A percentile compares a stretch with the other conserved stretches of the same genome.
Evolutionary conservation across 768 basidiomycete species (phyloP).

Genomic region (Leccinum subgranulosum): DNA sequence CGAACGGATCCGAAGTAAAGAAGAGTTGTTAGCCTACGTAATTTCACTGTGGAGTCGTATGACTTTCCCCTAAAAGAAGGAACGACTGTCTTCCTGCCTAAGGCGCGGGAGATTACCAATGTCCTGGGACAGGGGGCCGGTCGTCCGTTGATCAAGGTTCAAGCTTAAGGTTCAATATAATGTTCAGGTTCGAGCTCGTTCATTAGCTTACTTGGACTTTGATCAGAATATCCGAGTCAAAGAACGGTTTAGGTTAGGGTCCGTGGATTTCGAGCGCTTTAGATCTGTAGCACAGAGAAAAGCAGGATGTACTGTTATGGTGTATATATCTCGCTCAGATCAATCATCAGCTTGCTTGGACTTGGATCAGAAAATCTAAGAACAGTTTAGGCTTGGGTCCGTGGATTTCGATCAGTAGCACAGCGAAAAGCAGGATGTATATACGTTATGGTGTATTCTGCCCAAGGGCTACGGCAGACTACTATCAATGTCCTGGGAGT

Average conservation of each 20-base stretch:
- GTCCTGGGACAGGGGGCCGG: neutral
- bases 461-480: too few relatives aligned
- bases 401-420: too few relatives aligned
- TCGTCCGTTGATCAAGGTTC: neutral
- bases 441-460: too few relatives aligned
- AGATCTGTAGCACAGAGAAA: too few relatives aligned
- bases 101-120: neutral
- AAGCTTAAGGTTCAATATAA: neutral
- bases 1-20: neutral
- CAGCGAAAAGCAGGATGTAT: too few relatives aligned
- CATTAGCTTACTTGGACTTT: neutral
- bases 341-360: too few relatives aligned
- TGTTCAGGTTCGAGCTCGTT: neutral
- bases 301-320: too few relatives aligned
- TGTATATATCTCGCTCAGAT: too few relatives aligned
- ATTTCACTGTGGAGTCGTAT: neutral
- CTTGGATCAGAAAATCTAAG: too few relatives aligned
- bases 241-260: neutral
- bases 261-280: too few relatives aligned
- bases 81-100: too few relatives aligned
- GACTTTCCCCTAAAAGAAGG: neutral
- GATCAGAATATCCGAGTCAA: neutral
- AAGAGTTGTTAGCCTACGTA: neutral
- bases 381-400: too few relatives aligned
- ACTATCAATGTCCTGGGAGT: neutral